Percentiles rank a stretch among this genome's conserved stretches.
Conservation (phyloP, 371 early-diverging fungal species). For the Gilbertella persicaria region DNA sequence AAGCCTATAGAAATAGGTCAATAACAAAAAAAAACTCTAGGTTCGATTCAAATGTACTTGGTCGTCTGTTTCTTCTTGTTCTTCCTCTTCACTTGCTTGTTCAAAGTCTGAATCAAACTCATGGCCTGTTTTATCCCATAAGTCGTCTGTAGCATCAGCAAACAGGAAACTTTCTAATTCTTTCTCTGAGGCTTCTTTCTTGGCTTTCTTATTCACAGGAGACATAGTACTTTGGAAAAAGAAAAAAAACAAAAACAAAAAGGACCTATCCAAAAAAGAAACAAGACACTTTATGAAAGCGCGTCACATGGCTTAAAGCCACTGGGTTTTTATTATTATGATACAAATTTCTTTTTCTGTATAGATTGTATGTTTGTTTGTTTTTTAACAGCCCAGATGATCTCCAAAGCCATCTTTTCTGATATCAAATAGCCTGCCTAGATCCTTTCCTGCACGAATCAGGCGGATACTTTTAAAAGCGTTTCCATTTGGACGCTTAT, state of each 20-base stretch:
- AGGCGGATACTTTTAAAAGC: constrained; percentile 54
- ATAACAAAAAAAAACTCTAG: too few species aligned
- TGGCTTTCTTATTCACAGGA: constrained; percentile 24
- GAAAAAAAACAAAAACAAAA: background rate
- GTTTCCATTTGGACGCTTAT: constrained; percentile 55
- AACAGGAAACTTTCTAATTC: constrained; percentile 70
- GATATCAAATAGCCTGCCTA: constrained; percentile 55
- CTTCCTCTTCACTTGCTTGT: constrained; percentile 6
- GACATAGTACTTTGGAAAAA: constrained; percentile 5
- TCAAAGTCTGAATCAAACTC: constrained; percentile 22
- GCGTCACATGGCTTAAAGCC: constrained; percentile 9
- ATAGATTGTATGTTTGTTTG: background rate
- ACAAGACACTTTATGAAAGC: background rate
- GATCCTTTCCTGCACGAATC: constrained; percentile 45
- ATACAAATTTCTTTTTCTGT: too few species aligned
- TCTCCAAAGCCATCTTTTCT: constrained; percentile 47
- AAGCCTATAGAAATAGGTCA: constrained; percentile 21
- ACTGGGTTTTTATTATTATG: too few species aligned
- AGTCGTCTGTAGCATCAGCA: constrained; percentile 49
- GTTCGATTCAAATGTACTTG: too few species aligned
- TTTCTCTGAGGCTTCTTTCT: constrained; percentile 47
- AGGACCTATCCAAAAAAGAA: constrained; percentile 1
- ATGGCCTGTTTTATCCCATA: constrained; percentile 39
- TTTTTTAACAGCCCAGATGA: background rate
- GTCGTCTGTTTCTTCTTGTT: constrained; percentile 14